Evolutionary conservation across 2,329 filamentous ascomycete species (phyloP).

Genomic region (Cordyceps cateniannulata): DNA sequence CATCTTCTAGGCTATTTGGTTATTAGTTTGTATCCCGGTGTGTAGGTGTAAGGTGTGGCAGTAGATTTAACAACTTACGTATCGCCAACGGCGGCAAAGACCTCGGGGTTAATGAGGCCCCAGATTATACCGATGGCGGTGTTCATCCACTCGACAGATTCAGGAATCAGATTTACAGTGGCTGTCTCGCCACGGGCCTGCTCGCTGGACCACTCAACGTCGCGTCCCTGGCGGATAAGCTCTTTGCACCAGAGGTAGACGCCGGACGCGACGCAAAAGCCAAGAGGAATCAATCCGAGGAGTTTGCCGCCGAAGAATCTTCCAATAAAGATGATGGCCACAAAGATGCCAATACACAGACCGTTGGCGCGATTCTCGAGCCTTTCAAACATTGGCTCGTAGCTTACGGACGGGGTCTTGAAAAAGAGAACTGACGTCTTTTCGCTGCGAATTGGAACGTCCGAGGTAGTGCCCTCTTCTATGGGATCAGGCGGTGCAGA

Average conservation of each 20-base stretch:
- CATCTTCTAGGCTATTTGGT: conserved; percentile 49
- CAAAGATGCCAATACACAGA: conserved; percentile 63
- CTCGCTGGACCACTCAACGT: conserved; percentile 84
- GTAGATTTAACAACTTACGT: conserved; percentile 39
- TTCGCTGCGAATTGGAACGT: conserved; percentile 92
- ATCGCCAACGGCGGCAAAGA: conserved; percentile 89
- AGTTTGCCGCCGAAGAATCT: conserved; percentile 73
- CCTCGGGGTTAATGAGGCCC: conserved; percentile 90
- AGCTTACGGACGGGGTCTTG: conserved; percentile 83
- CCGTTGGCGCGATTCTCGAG: conserved; percentile 70
- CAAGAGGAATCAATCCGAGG: conserved; percentile 69
- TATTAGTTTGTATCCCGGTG: conserved; percentile 14
- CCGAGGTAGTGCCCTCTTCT: conserved; percentile 73
- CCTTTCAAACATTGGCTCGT: conserved; percentile 76
- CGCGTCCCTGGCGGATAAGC: conserved; percentile 71
- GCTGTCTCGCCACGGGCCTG: conserved; percentile 78
- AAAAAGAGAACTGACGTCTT: conserved; percentile 97
- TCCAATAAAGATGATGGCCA: conserved; percentile 69
- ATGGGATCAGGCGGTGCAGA: conserved; percentile 87
- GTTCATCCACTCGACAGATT: conserved; percentile 96
- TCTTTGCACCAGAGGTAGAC: conserved; percentile 90
- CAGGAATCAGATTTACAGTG: conserved; percentile 81
- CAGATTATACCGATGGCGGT: conserved; percentile 77
- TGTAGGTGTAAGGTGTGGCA: background rate
- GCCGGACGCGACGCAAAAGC: conserved; percentile 63